Evolutionary conservation across 78 protist genomes (phyloP).

Genomic region (Acrasis kona): DNA sequence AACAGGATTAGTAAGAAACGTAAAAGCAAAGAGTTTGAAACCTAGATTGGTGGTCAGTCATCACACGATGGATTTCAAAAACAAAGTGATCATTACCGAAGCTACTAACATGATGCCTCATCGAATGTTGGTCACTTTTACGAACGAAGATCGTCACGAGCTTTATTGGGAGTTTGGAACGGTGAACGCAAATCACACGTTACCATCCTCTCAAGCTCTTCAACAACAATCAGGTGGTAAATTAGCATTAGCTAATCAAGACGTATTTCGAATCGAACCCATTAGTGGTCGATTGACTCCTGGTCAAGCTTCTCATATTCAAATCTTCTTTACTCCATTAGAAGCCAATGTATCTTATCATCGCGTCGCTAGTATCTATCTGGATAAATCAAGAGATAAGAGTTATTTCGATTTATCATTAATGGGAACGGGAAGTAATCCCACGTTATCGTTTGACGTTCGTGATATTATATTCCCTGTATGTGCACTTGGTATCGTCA

Average conservation of each 20-base stretch:
- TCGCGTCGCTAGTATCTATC: not conserved
- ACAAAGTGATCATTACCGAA: slow-evolving; percentile 18
- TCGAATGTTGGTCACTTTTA: not conserved
- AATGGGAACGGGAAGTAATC: slow-evolving; percentile 19
- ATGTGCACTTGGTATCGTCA: slow-evolving; percentile 36
- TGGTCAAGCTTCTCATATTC: not conserved
- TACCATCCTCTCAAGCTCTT: too few relatives aligned
- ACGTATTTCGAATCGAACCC: not conserved
- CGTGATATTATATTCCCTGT: slow-evolving; percentile 39
- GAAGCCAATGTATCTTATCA: not conserved
- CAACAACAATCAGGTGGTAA: too few relatives aligned
- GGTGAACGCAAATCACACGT: not conserved
- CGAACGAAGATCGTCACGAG: slow-evolving; percentile 13
- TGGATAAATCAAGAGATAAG: not conserved
- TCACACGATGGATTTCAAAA: slow-evolving; percentile 14
- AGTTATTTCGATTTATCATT: not conserved
- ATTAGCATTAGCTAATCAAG: too few relatives aligned
- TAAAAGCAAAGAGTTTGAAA: slow-evolving; percentile 6
- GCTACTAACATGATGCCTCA: not conserved
- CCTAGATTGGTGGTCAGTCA: slow-evolving; percentile 22
- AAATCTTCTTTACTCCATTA: slow-evolving; percentile 24
- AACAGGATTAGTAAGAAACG: too few relatives aligned
- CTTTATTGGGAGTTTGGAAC: slow-evolving; percentile 2
- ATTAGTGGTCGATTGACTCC: slow-evolving; percentile 15
- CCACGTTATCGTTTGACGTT: slow-evolving; percentile 35